phyloP scores from a whole-genome alignment of 1,139 yeast species.

The Nakaseomyces nivariensis region DNA sequence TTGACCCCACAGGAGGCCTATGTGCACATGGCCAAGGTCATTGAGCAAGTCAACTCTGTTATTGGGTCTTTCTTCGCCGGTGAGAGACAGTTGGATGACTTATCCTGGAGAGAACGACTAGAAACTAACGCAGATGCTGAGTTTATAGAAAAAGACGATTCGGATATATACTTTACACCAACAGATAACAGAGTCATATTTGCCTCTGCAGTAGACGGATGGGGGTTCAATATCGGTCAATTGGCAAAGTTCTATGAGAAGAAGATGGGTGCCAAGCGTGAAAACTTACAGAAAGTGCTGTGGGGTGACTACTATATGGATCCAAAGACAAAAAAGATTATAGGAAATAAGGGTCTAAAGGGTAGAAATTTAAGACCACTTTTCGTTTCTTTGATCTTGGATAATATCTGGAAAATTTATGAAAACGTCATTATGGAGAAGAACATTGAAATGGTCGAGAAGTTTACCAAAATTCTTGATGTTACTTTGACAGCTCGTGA shows the following conservation, averaged over 20 bases:
- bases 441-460: conserved; percentile 62
- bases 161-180: conserved; percentile 82
- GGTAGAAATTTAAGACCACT: conserved; percentile 56
- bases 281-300: conserved; percentile 69
- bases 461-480: conserved; percentile 61
- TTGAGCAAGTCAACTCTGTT: conserved; percentile 92
- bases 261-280: conserved; percentile 75
- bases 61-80: conserved; percentile 91
- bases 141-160: conserved; percentile 68
- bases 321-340: conserved; percentile 76
- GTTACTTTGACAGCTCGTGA: conserved; percentile 69
- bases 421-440: conserved; percentile 57
- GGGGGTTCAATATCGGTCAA: conserved; percentile 92
- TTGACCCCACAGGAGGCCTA: conserved; percentile 81
- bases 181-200: conserved; percentile 85
- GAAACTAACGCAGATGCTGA: conserved; percentile 44
- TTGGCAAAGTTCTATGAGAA: conserved; percentile 80
- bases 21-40: conserved; percentile 59
- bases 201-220: conserved; percentile 92
- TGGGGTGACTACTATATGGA: conserved; percentile 95
- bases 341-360: conserved; percentile 46
- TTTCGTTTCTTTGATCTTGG: conserved; percentile 80
- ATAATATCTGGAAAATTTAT: conserved; percentile 88
- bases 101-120: conserved; percentile 63
- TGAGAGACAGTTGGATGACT: conserved; percentile 85